phyloP scores from a whole-genome alignment of 805 yeast species.

The Candida tallmaniae region DNA sequence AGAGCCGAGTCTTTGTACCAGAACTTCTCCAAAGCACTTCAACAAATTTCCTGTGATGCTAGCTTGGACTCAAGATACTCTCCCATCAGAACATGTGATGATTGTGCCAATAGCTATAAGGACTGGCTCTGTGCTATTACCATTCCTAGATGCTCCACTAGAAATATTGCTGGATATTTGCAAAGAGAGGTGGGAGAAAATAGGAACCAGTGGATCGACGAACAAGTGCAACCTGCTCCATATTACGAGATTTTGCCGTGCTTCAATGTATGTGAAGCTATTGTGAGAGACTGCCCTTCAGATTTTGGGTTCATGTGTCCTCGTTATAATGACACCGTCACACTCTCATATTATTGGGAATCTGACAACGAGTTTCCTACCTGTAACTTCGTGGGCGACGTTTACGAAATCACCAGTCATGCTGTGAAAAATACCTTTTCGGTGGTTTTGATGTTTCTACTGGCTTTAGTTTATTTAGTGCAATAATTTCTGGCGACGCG shows the following conservation, averaged over 20 bases:
- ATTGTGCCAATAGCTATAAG: constrained; percentile 68
- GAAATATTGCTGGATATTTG: constrained; percentile 39
- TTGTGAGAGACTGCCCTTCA: constrained; percentile 82
- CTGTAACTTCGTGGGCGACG: constrained; percentile 36
- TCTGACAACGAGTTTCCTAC: constrained; percentile 22
- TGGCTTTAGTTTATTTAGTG: constrained; percentile 1
- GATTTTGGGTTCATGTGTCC: constrained; percentile 79
- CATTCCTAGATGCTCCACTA: constrained; percentile 79
- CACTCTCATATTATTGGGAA: constrained; percentile 43
- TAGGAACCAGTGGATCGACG: constrained; percentile 57
- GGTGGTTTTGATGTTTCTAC: constrained; percentile 1
- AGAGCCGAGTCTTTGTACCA: constrained; percentile 51
- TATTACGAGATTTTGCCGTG: constrained; percentile 89
- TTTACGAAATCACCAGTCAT: constrained; percentile 1
- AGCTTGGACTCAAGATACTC: constrained; percentile 65
- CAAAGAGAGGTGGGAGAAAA: constrained; percentile 46
- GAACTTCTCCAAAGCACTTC: constrained; percentile 72
- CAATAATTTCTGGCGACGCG: background rate
- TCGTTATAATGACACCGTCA: constrained; percentile 23
- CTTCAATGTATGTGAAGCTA: constrained; percentile 67
- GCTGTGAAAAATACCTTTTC: background rate
- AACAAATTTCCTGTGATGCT: constrained; percentile 72
- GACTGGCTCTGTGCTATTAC: constrained; percentile 88
- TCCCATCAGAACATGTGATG: constrained; percentile 65
- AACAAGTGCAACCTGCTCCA: constrained; percentile 39